Conservation (phyloP, 208 protist species). For the Balamuthia mandrillaris region DNA sequence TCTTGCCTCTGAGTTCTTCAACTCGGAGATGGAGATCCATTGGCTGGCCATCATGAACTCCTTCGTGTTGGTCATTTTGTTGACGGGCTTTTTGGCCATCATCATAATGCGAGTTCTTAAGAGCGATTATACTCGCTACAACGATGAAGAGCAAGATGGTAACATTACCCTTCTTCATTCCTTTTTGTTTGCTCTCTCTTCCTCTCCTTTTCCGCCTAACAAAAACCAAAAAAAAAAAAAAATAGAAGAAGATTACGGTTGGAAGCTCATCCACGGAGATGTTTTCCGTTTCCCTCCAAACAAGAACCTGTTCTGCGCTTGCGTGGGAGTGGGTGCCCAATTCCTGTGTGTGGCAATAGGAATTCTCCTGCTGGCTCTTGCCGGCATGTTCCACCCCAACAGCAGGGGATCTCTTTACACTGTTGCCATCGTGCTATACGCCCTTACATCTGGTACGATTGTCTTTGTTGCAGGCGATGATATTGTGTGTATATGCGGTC, state of each 20-base stretch:
- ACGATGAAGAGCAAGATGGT: conserved; percentile 69
- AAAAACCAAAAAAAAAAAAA: background rate
- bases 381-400: conserved; percentile 72
- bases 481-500: background rate
- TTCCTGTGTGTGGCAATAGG: conserved; percentile 48
- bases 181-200: background rate
- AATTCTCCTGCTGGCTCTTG: conserved; percentile 47
- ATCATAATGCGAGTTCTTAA: conserved; percentile 85
- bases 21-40: conserved; percentile 79
- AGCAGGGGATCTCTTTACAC: conserved; percentile 74
- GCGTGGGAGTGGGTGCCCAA: conserved; percentile 67
- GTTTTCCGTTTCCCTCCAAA: conserved; percentile 83
- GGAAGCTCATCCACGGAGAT: conserved; percentile 91
- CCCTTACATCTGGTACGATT: conserved; percentile 63
- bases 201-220: background rate
- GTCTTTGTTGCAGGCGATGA: background rate
- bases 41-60: conserved; percentile 91
- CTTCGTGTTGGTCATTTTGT: conserved; percentile 81
- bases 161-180: background rate
- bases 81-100: conserved; percentile 82
- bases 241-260: conserved; percentile 84
- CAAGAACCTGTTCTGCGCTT: conserved; percentile 67
- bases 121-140: conserved; percentile 79
- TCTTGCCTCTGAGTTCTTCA: conserved; percentile 45
- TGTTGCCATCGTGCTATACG: conserved; percentile 76